Evolutionary conservation across 768 basidiomycete species (phyloP), one percentile per base, ranked within the genome.

Genomic region (Mycena capillaripes): DNA sequence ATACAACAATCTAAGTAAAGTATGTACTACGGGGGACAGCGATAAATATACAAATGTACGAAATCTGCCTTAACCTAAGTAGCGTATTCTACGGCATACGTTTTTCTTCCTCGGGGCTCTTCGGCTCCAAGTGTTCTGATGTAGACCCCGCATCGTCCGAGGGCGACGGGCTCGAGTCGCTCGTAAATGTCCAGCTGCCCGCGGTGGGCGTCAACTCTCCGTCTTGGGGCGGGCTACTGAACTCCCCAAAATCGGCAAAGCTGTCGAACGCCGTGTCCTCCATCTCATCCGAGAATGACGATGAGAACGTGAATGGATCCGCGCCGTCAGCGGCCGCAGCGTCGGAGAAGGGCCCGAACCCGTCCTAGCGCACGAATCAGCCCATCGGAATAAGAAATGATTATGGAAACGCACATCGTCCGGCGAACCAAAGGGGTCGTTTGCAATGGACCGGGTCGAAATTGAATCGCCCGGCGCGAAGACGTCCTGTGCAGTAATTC

Each of bases 341-440:
- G 78, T 94, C 93, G 1, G 94, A 91, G 82, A 96, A 95, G 8
- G 95, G 93, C 2, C 94, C 95, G 79, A 94, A 94, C n/a, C 82
- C 87, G 66, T 92, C 93, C 81, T 93, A 82, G 23, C 70, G 46
- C 7, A 59, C 17, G 27, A 10, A 27, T 50, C 21, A 30, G 38
- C 23, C 3, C 21, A 19, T 12, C 23, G 2, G 55, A 50, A 56
- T 27, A 30, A 58, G 67, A 66, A 40, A 34, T 64, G 34, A 32
- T 21, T 19, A 55, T 58, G 71, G 21, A 38, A 16, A 80, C 84
- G 64, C 61, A 91, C 91, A 56, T 92, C 91, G 32, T 92, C 89
- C 63, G 78, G 84, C 69, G 79, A 77, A 76, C 83, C 86, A 72
- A 92, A 90, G 27, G 87, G 87, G 77, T 90, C 87, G 46, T 86